phyloP scores from a whole-genome alignment of 768 basidiomycete species.

The Chiua virens region DNA sequence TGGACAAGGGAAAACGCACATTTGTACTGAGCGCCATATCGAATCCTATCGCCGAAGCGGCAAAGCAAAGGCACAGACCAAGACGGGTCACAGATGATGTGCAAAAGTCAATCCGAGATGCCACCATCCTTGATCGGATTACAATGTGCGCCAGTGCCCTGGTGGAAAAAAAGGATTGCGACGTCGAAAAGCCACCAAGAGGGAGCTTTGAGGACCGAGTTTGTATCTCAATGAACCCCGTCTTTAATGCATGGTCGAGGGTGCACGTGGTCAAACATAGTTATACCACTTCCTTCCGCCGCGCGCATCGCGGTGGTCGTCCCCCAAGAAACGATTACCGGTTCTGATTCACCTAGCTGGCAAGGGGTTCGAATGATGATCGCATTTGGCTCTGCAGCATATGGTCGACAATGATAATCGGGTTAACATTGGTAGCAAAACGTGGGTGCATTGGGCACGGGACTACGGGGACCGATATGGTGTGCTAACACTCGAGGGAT shows the following conservation, averaged over 20 bases:
- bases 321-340: background rate
- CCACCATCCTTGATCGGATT: constrained; percentile 3
- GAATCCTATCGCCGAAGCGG: constrained; percentile 20
- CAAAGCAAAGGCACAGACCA: constrained; percentile 10
- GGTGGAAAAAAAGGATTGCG: background rate
- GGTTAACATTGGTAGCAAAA: background rate
- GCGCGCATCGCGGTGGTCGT: background rate
- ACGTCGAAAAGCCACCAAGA: background rate
- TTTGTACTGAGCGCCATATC: constrained; percentile 26
- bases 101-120: constrained; percentile 3
- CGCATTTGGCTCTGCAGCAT: background rate
- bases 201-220: background rate
- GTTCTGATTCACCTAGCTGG: constrained; percentile 18
- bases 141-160: background rate
- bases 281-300: constrained; percentile 8
- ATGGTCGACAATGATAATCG: background rate
- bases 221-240: background rate
- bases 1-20: constrained; percentile 12
- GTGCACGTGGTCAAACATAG: constrained; percentile 16
- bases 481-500: background rate
- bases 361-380: constrained; percentile 1
- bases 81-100: constrained; percentile 10
- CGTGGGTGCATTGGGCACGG: background rate
- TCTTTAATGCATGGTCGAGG: constrained; percentile 12
- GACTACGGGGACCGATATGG: background rate